Evolutionary conservation across 768 basidiomycete species (phyloP).

Genomic region (Dendrothele bispora): DNA sequence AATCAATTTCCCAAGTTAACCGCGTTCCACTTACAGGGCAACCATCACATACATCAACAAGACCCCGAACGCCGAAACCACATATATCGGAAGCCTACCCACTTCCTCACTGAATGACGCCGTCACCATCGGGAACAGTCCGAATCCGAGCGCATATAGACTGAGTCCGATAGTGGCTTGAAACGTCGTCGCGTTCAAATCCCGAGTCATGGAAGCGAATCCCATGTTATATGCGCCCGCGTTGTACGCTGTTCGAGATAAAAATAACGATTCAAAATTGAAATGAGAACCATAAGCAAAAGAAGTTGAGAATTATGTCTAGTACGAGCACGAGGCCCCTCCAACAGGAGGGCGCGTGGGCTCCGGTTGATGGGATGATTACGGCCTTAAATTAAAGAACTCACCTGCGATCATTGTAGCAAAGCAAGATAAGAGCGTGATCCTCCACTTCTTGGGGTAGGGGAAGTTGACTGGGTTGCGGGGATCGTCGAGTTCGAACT

Average conservation of each 20-base stretch:
- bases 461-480: constrained; percentile 40
- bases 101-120: constrained; percentile 76
- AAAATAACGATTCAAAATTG: too few species aligned
- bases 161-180: constrained; percentile 49
- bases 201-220: constrained; percentile 53
- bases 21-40: constrained; percentile 34
- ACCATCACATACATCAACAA: constrained; percentile 50
- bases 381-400: too few species aligned
- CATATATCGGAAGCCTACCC: constrained; percentile 61
- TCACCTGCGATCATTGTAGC: constrained; percentile 48
- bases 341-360: too few species aligned
- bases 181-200: constrained; percentile 43
- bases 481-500: constrained; percentile 35
- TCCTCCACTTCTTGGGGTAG: constrained; percentile 38
- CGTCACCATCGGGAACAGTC: constrained; percentile 59
- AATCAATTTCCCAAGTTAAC: background rate
- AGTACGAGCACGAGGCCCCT: too few species aligned
- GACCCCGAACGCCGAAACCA: constrained; percentile 50
- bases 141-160: constrained; percentile 62
- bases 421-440: constrained; percentile 44
- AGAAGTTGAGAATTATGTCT: too few species aligned
- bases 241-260: constrained; percentile 49
- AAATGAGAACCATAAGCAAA: too few species aligned
- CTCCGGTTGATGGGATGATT: too few species aligned
- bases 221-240: constrained; percentile 58